Percentiles rank a stretch among this genome's conserved stretches.
Conservation (phyloP, 2,329 filamentous ascomycete species). For the Fusarium guadeloupense region DNA sequence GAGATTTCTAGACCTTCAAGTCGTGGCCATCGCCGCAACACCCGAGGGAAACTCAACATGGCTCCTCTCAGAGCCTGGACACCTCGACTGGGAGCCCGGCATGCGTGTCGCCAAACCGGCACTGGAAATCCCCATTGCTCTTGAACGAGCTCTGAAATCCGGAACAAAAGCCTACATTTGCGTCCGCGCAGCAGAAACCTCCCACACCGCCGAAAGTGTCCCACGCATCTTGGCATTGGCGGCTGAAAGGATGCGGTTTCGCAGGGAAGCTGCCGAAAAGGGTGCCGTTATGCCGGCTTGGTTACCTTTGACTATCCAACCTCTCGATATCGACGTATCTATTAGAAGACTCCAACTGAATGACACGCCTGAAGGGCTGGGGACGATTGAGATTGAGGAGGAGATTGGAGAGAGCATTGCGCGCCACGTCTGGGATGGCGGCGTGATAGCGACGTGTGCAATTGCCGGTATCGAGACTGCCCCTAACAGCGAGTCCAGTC, state of each 20-base stretch:
- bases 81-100: constrained; percentile 47
- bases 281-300: constrained; percentile 58
- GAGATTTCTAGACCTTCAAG: constrained; percentile 55
- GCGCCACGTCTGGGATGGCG: constrained; percentile 68
- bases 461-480: constrained; percentile 44
- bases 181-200: constrained; percentile 39
- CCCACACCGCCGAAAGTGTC: constrained; percentile 42
- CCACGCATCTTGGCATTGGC: constrained; percentile 41
- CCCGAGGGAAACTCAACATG: constrained; percentile 36
- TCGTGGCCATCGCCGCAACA: constrained; percentile 44
- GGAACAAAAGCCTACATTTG: constrained; percentile 43
- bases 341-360: constrained; percentile 46
- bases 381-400: constrained; percentile 58
- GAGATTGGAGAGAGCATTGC: constrained; percentile 69
- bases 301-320: constrained; percentile 46
- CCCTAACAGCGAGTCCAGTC: constrained; percentile 41
- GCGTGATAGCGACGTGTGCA: constrained; percentile 55
- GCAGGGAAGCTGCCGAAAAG: constrained; percentile 25
- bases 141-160: constrained; percentile 39
- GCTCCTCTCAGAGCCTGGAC: constrained; percentile 39
- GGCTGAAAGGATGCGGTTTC: constrained; percentile 27
- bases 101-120: constrained; percentile 54
- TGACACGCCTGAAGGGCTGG: constrained; percentile 31
- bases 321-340: constrained; percentile 37
- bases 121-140: constrained; percentile 42